Conservation (phyloP, 441 rosid genomes). For the Manihot esculenta region DNA sequence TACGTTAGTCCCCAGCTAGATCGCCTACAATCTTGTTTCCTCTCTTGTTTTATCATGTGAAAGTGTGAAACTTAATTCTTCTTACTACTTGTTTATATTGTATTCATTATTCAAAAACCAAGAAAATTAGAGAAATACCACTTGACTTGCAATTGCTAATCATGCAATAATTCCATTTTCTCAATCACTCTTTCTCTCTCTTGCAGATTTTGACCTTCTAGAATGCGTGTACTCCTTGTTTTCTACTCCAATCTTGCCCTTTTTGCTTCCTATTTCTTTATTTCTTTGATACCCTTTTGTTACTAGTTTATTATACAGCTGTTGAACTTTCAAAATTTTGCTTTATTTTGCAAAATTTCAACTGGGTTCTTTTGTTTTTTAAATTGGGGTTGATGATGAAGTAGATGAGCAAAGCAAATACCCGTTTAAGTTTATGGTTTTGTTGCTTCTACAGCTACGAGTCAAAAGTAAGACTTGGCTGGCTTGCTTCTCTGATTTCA, state of each 20-base stretch:
- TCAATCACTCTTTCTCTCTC: not conserved
- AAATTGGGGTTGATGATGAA: not conserved
- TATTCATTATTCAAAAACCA: not conserved
- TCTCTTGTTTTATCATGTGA: not conserved
- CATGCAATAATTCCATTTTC: slow-evolving; percentile 3
- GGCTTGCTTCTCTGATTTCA: slow-evolving; percentile 4
- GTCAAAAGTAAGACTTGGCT: slow-evolving; percentile 37
- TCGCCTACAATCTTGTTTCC: slow-evolving; percentile 15
- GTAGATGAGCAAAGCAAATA: slow-evolving; percentile 26
- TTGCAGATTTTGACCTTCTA: slow-evolving; percentile 31
- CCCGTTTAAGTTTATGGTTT: slow-evolving; percentile 19
- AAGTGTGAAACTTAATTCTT: not conserved
- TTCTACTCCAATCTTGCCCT: slow-evolving; percentile 11
- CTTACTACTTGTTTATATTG: too few species aligned
- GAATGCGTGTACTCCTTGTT: slow-evolving; percentile 20
- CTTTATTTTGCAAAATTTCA: slow-evolving; percentile 10
- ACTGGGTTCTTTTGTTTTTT: slow-evolving; percentile 1
- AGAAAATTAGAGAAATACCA: not conserved
- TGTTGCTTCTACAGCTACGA: slow-evolving; percentile 16
- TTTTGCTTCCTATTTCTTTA: not conserved
- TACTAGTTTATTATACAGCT: not conserved
- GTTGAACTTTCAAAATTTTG: not conserved
- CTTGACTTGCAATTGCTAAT: not conserved
- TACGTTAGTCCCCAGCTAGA: not conserved
- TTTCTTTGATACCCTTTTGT: not conserved